Percentiles rank a stretch among this genome's conserved stretches.
Evolutionary conservation across 108 stramenopile genomes (phyloP).

Genomic region (Nitzschia putrida): DNA sequence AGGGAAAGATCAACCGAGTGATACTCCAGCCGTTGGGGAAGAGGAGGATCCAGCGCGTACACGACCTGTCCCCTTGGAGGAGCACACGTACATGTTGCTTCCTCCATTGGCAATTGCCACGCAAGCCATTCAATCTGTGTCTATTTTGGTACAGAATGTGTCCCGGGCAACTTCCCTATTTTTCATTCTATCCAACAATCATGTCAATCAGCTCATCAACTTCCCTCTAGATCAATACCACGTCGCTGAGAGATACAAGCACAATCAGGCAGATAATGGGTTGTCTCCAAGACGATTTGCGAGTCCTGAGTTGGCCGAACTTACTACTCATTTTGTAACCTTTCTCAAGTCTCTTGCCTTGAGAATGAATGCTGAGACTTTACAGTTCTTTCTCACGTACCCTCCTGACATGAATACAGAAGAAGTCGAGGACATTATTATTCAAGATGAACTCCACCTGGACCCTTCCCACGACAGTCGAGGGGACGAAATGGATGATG

Average conservation of each 20-base stretch:
- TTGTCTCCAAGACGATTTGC: slow-evolving; percentile 33
- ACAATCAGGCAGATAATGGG: slow-evolving; percentile 2
- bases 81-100: slow-evolving; percentile 32
- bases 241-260: slow-evolving; percentile 53
- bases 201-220: slow-evolving; percentile 77
- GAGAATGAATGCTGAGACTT: slow-evolving; percentile 84
- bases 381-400: slow-evolving; percentile 85
- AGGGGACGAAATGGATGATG: slow-evolving; percentile 14
- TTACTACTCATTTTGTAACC: slow-evolving; percentile 80
- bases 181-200: slow-evolving; percentile 79
- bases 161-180: slow-evolving; percentile 81
- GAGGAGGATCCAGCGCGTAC: not conserved
- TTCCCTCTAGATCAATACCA: slow-evolving; percentile 68
- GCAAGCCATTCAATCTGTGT: slow-evolving; percentile 81
- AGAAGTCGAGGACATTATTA: slow-evolving; percentile 24
- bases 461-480: slow-evolving; percentile 13
- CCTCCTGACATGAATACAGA: slow-evolving; percentile 39
- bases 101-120: slow-evolving; percentile 76
- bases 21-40: not conserved
- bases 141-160: slow-evolving; percentile 87
- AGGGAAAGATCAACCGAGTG: not conserved
- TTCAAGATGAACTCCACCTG: not conserved
- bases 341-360: slow-evolving; percentile 85
- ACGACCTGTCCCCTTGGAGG: not conserved
- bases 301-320: slow-evolving; percentile 73